Evolutionary conservation across 495 filamentous ascomycete species (phyloP).

Genomic region (Penicillium dipodomyicola): DNA sequence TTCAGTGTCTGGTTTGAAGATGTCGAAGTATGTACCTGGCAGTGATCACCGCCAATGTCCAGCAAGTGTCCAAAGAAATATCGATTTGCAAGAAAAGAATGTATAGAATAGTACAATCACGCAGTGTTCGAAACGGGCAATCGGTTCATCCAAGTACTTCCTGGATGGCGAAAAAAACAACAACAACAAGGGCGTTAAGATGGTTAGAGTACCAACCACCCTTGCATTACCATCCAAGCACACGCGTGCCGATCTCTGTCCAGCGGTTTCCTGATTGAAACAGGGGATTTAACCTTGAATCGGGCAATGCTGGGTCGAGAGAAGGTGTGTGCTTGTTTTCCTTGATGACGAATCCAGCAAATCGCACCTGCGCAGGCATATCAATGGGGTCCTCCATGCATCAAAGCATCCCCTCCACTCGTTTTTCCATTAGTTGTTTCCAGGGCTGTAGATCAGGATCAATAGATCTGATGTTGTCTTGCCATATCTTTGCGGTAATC

Average conservation of each 20-base stretch:
- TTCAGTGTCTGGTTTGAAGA: slow-evolving; percentile 7
- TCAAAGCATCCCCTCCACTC: background rate
- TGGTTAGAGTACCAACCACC: slow-evolving; percentile 8
- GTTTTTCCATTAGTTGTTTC: slow-evolving; percentile 6
- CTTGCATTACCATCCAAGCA: slow-evolving; percentile 16
- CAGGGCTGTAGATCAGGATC: slow-evolving; percentile 15
- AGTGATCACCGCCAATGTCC: slow-evolving; percentile 4
- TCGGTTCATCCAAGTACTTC: slow-evolving; percentile 1
- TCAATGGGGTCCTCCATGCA: slow-evolving; percentile 5
- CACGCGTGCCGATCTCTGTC: slow-evolving; percentile 13
- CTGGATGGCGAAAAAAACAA: background rate
- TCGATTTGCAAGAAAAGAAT: slow-evolving; percentile 3
- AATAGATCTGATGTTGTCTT: slow-evolving; percentile 5
- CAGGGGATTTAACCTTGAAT: slow-evolving; percentile 10
- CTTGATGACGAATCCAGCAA: slow-evolving; percentile 12
- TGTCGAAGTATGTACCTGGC: slow-evolving; percentile 18
- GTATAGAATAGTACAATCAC: slow-evolving; percentile 15
- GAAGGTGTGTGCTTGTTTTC: slow-evolving; percentile 13
- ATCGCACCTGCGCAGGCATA: background rate
- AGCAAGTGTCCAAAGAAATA: slow-evolving; percentile 12
- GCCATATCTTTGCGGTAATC: background rate
- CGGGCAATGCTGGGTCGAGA: slow-evolving; percentile 12
- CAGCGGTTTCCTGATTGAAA: slow-evolving; percentile 1
- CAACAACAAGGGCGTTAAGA: slow-evolving; percentile 4
- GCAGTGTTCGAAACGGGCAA: background rate